phyloP scores from a whole-genome alignment of 108 stramenopile genomes.

The Skeletonema tropicum region DNA sequence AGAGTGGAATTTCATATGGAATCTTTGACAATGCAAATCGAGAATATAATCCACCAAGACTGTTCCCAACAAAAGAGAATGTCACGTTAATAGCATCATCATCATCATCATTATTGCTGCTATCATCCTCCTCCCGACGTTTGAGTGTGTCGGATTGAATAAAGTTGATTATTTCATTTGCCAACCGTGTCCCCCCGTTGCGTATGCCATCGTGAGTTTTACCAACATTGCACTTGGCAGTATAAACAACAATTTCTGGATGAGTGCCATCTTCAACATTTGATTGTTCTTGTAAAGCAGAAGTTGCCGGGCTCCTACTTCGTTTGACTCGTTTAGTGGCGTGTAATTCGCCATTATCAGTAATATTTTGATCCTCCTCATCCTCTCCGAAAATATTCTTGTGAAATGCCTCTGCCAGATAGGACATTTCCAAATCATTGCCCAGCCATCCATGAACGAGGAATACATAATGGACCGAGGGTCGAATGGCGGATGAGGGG shows the following conservation, averaged over 20 bases:
- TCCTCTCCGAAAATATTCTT: slow-evolving; percentile 4
- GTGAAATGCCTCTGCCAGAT: slow-evolving; percentile 54
- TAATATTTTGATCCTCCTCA: not conserved
- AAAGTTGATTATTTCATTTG: slow-evolving; percentile 68
- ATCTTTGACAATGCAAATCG: slow-evolving; percentile 77
- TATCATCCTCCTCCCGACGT: slow-evolving; percentile 9
- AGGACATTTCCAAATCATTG: slow-evolving; percentile 78
- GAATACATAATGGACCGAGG: slow-evolving; percentile 67
- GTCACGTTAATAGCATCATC: slow-evolving; percentile 39
- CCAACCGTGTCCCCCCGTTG: slow-evolving; percentile 76
- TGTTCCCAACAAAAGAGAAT: slow-evolving; percentile 85
- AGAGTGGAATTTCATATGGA: slow-evolving; percentile 48
- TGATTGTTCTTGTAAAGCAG: not conserved
- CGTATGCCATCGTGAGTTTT: slow-evolving; percentile 81
- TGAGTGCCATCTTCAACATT: not conserved
- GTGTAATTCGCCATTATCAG: not conserved
- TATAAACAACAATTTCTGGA: slow-evolving; percentile 62
- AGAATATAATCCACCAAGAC: slow-evolving; percentile 83
- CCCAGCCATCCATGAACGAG: slow-evolving; percentile 87
- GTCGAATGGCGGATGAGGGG: slow-evolving; percentile 18
- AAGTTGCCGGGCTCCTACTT: slow-evolving; percentile 3
- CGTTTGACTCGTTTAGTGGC: slow-evolving; percentile 29
- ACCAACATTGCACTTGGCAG: slow-evolving; percentile 71
- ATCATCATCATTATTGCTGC: not conserved
- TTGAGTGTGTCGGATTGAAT: slow-evolving; percentile 57